Evolutionary conservation across 1,139 yeast genomes (phyloP).

Genomic region (Saccharomyces pastorianus): DNA sequence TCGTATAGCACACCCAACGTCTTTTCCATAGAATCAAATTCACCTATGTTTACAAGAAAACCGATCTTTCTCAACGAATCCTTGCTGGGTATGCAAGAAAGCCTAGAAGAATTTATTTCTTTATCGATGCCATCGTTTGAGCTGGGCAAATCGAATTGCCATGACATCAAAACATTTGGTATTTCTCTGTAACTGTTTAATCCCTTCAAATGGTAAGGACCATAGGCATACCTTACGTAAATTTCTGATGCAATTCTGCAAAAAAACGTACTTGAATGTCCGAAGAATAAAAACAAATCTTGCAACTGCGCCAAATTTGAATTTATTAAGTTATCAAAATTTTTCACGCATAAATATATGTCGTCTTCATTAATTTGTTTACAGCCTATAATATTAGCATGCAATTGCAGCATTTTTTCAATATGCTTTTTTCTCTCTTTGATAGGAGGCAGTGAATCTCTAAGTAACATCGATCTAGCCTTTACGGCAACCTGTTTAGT

Average conservation of each 20-base stretch:
- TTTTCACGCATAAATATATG: constrained; percentile 67
- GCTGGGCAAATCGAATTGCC: constrained; percentile 73
- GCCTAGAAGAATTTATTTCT: constrained; percentile 69
- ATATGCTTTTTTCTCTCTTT: constrained; percentile 91
- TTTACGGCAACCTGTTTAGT: constrained; percentile 86
- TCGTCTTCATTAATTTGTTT: constrained; percentile 74
- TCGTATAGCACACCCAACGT: not conserved
- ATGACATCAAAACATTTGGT: constrained; percentile 58
- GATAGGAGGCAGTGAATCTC: constrained; percentile 87
- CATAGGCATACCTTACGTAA: constrained; percentile 86
- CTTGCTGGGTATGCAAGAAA: constrained; percentile 51
- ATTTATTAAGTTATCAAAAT: constrained; percentile 82
- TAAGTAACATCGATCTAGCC: constrained; percentile 88
- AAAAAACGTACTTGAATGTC: constrained; percentile 74
- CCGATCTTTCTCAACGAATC: not conserved
- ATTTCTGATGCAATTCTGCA: constrained; percentile 92
- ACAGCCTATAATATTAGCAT: constrained; percentile 77
- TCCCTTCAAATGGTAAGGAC: constrained; percentile 81
- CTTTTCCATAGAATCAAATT: not conserved
- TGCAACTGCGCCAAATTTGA: constrained; percentile 91
- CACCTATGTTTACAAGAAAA: not conserved
- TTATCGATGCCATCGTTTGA: constrained; percentile 40
- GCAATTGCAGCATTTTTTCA: constrained; percentile 82
- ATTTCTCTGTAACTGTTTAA: constrained; percentile 48
- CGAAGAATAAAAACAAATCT: constrained; percentile 82